Base-by-base conservation (phyloP, 306 rosid genomes). In the Fragaria vesca region DNA sequence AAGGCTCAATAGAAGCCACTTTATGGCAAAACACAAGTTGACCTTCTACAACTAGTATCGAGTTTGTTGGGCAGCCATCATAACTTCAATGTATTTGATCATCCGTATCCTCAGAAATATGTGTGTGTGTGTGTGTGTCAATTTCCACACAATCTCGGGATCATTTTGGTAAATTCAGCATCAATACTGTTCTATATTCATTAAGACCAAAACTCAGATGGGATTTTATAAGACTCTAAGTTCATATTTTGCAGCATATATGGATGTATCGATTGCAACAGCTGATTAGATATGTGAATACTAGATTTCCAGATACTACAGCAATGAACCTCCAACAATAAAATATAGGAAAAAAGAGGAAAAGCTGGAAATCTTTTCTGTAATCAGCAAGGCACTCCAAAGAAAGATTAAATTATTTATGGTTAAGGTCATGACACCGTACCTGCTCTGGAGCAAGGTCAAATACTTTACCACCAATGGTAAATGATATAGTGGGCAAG, bases 371-470 rank as follows among this genome's bases (percentile, higher is more conserved):
- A 32, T 50, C 20, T 12, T 72, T 72, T 72, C 32, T 63, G 28
- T 15, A 12, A 15, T 13, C 6, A 61, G 66, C 9, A 38, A 54
- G 66, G n/a, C 3, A n/a, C 66, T 73, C 36, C 0, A n/a, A 15
- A 21, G 77, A 50, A 50, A 72, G 21, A 36, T 6, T 42, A 38
- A 40, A 73, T 20, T 24, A 73, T 73, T 9, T 24, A 74, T 7
- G 30, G 16, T 60, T 73, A 16, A 51, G 24, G 21, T 24, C 46
- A 72, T 26, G 71, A 60, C 10, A 68, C 55, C 73, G 40, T 68
- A 87, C 91, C 93, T 89, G 83, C 77, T 89, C 89, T 48, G 93
- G 90, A 18, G 85, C 78, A 54, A 85, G 88, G 47, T 89, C 88
- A 75, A 89, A 89, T 70, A 82, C 80, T 82, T 79, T 87, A 72